Base-by-base conservation (phyloP, 805 yeast genomes). In the Vanderwaltozyma yarrowii region DNA sequence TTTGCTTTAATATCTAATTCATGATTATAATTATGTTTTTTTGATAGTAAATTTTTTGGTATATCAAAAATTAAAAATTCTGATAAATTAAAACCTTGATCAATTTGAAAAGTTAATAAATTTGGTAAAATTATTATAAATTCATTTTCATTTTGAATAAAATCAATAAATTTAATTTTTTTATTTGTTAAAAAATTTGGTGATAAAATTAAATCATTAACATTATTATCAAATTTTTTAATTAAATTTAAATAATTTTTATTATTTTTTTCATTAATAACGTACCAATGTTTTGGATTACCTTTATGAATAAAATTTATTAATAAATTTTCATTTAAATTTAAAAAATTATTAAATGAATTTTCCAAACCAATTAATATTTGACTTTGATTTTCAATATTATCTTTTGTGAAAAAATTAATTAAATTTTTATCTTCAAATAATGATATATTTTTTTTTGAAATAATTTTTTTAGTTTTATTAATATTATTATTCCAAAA, bases 261-360 rank as follows among this genome's bases (percentile, higher is more conserved):
- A 11, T n/a, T 14, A 18, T 23, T 30, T 4, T 23, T 17, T 7
- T 30, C 14, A n/a, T 19, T 16, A 13, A 35, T 10, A 30, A 24
- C 23, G 11, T 85, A 85, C 95, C 95, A 85, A 51, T 84, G 92
- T 51, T 86, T 86, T 0, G 95, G 95, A 0, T 94, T 92, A 0
- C 95, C 95, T 51, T 83, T 85, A 58, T 86, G 95, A 23, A 84
- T 57, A 51, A 81, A 86, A 55, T 85, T 86, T 51, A 86, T 84
- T 3, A 88, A 80, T 47, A 80, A 81, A 25, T 33, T 26, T 13
- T 19, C n/a, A 7, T 28, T 15, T n/a, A 17, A 5, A 21, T 30
- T 30, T 20, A 21, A 19, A 15, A 30, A 15, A 5, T n/a, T 14
- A 21, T 17, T 30, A n/a, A 13, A 35, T 15, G 38, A 21, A 17